Evolutionary conservation across 2,329 filamentous ascomycete species (phyloP), one percentile per base, ranked within the genome.

Genomic region (Ophioceras dolichostomum): DNA sequence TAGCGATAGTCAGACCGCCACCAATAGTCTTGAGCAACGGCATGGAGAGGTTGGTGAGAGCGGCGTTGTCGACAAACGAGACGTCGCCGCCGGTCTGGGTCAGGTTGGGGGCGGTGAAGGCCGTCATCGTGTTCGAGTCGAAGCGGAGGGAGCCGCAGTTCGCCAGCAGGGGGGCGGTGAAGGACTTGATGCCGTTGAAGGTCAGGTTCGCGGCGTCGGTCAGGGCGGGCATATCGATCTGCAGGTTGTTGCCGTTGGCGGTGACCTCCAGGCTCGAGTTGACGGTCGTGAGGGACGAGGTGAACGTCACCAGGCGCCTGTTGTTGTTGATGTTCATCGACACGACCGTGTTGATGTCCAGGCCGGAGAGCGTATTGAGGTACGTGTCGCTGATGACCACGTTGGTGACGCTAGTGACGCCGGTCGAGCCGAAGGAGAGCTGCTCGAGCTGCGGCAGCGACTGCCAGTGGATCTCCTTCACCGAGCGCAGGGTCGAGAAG

Each of bases 311-410:
- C 49, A 98, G 71, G 55, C 81, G 79, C 43, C 65, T 66, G 76
- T 96, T 96, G 79, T 94, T 94, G 73, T 84, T 81, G 62, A 98
- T 81, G 58, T 83, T 68, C 57, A 98, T 74, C 47, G 65, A 69
- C 40, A 74, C 70, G 38, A 86, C 79, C n/a, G 71, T 70, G 45
- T 75, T 61, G 45, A 96, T 70, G 57, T 86, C 82, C 57, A 98
- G 83, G 54, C 86, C 87, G 47, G 79, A 69, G 42, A 98, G 73
- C 47, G 72, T 76, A 57, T 67, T 72, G 49, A 98, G 74, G 60
- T 79, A 77, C 36, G 91, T 98, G 68, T 98, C 91, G 61, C 77
- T 73, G 57, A 98, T 88, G 48, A 65, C 62, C 49, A 98, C 73
- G 45, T 64, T 71, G 45, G 63, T 64, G 42, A 83, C 83, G 57